Conservation (phyloP, 2,329 filamentous ascomycete species). For the Claviceps pazoutovae region DNA sequence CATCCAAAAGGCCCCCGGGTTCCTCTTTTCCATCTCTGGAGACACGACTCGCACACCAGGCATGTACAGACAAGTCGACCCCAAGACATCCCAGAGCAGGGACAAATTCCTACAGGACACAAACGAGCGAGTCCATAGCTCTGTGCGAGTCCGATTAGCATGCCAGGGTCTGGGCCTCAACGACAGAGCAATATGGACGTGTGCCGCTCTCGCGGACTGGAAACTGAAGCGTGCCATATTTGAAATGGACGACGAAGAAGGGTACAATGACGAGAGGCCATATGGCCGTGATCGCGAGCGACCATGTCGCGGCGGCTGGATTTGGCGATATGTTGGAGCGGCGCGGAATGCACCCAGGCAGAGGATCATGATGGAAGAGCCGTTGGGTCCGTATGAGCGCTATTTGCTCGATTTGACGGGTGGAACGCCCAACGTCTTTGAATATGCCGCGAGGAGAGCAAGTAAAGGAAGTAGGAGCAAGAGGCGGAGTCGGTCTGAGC, state of each 20-base stretch:
- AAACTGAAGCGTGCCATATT: constrained; percentile 21
- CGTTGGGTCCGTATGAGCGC: constrained; percentile 37
- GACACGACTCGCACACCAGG: constrained; percentile 31
- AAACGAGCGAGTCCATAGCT: constrained; percentile 41
- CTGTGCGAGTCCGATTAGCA: constrained; percentile 38
- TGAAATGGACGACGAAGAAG: neutral
- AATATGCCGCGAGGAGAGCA: constrained; percentile 22
- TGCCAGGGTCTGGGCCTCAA: constrained; percentile 35
- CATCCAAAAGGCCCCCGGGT: constrained; percentile 24
- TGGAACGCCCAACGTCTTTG: constrained; percentile 28
- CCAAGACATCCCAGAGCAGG: constrained; percentile 22
- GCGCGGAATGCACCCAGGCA: constrained; percentile 25
- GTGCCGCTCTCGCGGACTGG: constrained; percentile 31
- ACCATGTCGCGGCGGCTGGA: constrained; percentile 26
- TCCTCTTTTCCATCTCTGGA: constrained; percentile 31
- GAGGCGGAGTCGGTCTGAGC: constrained; percentile 3
- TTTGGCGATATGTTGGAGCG: constrained; percentile 38
- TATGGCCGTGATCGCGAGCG: constrained; percentile 11
- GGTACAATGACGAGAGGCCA: constrained; percentile 10
- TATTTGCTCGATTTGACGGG: constrained; percentile 31
- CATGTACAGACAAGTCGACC: constrained; percentile 31
- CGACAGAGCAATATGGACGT: constrained; percentile 33
- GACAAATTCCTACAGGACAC: constrained; percentile 33
- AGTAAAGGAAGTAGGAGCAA: constrained; percentile 7
- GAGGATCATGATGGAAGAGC: constrained; percentile 36